Evolutionary conservation across 306 rosid species (phyloP), one percentile per base, ranked within the genome.

Genomic region (Castanopsis chinensis): DNA sequence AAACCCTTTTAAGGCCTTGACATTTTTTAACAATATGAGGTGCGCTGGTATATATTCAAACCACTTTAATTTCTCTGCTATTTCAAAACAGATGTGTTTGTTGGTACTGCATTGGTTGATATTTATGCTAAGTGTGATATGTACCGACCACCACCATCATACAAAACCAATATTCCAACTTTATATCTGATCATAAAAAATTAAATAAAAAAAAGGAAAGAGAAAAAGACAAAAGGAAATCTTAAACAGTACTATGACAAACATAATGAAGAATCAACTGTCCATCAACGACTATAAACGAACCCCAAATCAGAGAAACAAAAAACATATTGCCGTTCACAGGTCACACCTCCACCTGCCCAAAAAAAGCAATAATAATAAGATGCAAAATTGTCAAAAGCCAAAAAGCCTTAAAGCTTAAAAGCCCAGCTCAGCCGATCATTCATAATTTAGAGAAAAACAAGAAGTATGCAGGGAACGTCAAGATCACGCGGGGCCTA

Each of bases 61-160:
- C 79, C 86, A 83, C 0, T 88, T 84, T 85, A 90, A 89, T 49
- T 87, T 88, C 86, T 88, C 91, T 0, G 94, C 92, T 1, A 69
- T 82, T 53, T 82, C 88, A 88, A 61, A 60, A 58, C 83, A 4
- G 87, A 87, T 56, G 72, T 82, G 1, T 88, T 88, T 79, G 89
- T 91, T 57, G 81, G 74, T 27, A 78, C 81, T 87, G 81, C 91
- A 89, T 70, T 79, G 78, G 58, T 76, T 91, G 85, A 65, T 88
- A 87, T 87, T 91, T 85, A 91, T 76, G 91, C 89, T 0, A 80
- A 87, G 51, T 85, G 92, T 58, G 58, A 37, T 15, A 37, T 8
- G 45, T 8, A 37, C 45, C 45, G 11, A 37, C 45, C 45, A 41
- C 45, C 45, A 41, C 45, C 45, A 41, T 70, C 82, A 73, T 35